Evolutionary conservation across 2,329 filamentous ascomycete species (phyloP), one percentile per base, ranked within the genome.

Genomic region (Graphilbum ipis-grandicollis): DNA sequence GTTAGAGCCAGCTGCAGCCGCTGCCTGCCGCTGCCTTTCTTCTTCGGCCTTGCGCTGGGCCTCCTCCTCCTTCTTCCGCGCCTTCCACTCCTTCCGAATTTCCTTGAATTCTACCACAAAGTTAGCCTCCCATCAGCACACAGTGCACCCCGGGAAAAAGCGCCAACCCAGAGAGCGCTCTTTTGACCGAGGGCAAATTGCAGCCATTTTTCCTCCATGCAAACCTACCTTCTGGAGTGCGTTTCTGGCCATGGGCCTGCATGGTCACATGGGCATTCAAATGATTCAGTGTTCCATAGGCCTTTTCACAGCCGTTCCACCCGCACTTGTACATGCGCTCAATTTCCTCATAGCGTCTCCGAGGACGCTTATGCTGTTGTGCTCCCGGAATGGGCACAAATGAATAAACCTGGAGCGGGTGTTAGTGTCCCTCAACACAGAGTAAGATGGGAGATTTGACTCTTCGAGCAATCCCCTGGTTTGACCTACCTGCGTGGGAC

Each of bases 281-380:
- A 55, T 98, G 90, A 57, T 98, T 98, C 43, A 98, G 62, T 34
- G 90, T 98, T 41, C 90, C 90, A 48, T 98, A 98, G 3, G 90
- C 90, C 62, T 98, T 98, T 59, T 98, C 90, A 53, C 90, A 98
- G 9, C 86, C 86, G 46, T 94, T 88, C 83, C 85, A 96, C 19
- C 88, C 90, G 53, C 90, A 98, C 59, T 96, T 96, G 66, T 98
- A 96, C 90, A 98, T 96, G 53, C 90, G 78, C 63, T 98, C 90
- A 49, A 98, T 98, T 56, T 98, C 90, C 58, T 98, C 90, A 50
- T 94, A 98, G 37, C 90, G 75, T 50, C 90, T 70, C 45, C 90
- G 74, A 12, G 90, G 90, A 40, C 90, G 75, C 65, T 98, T 98
- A 57, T 96, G 88, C 55, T 98, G 90, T 54, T 94, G 86, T 12